These are phyloP conservation scores for Pseudogymnoascus sp. DNA, from an alignment of 2,329 filamentous ascomycete species.

Conservation along the genomic window DNA sequence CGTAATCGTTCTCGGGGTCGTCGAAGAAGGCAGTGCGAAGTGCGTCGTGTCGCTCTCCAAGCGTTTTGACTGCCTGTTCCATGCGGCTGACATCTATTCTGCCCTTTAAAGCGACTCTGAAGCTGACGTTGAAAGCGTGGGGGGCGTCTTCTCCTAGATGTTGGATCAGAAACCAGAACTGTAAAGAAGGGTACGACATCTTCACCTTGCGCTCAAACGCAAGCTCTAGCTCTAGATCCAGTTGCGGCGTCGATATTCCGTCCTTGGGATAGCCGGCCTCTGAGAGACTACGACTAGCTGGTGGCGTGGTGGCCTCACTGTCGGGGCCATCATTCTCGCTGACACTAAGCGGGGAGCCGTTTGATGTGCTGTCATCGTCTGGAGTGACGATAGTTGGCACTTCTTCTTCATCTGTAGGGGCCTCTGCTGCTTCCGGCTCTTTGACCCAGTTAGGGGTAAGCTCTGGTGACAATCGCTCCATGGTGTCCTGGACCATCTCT, in stretches of 20 bases:
- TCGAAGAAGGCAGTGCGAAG: constrained; percentile 24
- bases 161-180: constrained; percentile 22
- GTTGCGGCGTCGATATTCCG: background rate
- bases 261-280: background rate
- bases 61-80: constrained; percentile 17
- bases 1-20: constrained; percentile 8
- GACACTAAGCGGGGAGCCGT: background rate
- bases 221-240: background rate
- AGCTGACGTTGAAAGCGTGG: constrained; percentile 22
- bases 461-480: background rate
- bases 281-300: background rate
- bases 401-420: background rate
- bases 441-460: background rate
- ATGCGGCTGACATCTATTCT: constrained; percentile 16
- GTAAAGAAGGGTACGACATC: background rate
- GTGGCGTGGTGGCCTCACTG: background rate
- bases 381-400: background rate
- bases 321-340: background rate
- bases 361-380: background rate
- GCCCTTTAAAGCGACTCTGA: constrained; percentile 19
- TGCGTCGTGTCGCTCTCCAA: constrained; percentile 22
- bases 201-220: background rate
- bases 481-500: constrained; percentile 12
- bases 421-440: background rate
- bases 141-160: constrained; percentile 19